A percentile compares a stretch with the other conserved stretches of the same genome.
Evolutionary conservation across 768 basidiomycete genomes (phyloP).

Genomic region (Panaeolus papilionaceus): DNA sequence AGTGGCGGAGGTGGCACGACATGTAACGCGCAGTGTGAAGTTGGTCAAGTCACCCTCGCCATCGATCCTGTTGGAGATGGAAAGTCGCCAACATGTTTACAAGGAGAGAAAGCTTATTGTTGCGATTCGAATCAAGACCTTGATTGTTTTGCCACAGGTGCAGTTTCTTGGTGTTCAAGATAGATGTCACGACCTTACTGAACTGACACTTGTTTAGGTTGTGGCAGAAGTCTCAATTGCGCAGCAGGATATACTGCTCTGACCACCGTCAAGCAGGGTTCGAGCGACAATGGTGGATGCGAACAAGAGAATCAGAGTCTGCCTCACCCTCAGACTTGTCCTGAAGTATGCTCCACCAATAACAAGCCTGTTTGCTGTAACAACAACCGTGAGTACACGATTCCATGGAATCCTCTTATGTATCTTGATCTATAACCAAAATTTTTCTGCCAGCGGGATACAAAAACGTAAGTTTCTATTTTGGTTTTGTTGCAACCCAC

Average conservation of each 20-base stretch:
- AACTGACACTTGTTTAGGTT: no score
- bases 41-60: conserved; percentile 30
- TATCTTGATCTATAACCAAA: no score
- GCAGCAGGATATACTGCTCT: conserved; percentile 19
- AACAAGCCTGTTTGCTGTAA: conserved; percentile 27
- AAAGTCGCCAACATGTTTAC: conserved; percentile 26
- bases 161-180: no score
- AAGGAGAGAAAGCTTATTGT: conserved; percentile 31
- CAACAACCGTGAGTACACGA: neutral
- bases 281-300: conserved; percentile 22
- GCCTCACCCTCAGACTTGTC: conserved; percentile 16
- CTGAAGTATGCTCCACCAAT: conserved; percentile 20
- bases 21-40: conserved; percentile 29
- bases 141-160: conserved; percentile 20
- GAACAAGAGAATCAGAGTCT: conserved; percentile 14
- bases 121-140: conserved; percentile 26
- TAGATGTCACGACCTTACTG: no score
- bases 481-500: conserved; percentile 11
- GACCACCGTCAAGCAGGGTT: conserved; percentile 24
- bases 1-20: conserved; percentile 28
- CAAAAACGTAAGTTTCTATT: conserved; percentile 16
- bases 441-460: no score
- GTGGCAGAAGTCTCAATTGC: neutral
- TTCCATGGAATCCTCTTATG: neutral
- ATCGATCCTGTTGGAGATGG: conserved; percentile 28